phyloP scores from a whole-genome alignment of 495 filamentous ascomycete genomes.

The Trichoderma gamsii region DNA sequence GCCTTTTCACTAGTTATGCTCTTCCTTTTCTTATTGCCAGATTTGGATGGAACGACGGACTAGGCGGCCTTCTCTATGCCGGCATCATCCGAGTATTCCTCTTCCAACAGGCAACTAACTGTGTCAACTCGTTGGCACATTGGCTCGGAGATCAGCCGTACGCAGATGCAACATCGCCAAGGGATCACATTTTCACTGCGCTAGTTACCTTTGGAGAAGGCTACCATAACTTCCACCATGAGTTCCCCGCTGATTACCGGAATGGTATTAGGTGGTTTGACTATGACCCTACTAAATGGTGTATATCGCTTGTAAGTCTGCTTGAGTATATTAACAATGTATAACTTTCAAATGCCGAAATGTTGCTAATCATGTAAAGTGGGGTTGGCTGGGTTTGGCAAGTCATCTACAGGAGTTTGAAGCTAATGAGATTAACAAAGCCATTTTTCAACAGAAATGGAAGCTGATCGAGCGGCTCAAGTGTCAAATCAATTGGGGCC shows the following conservation, averaged over 20 bases:
- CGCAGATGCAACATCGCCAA: constrained; percentile 95
- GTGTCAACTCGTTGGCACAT: constrained; percentile 96
- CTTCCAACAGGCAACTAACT: constrained; percentile 98
- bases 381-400: constrained; percentile 90
- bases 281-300: constrained; percentile 98
- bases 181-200: constrained; percentile 93
- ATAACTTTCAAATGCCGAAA: not conserved
- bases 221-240: constrained; percentile 99
- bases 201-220: constrained; percentile 93
- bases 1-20: constrained; percentile 77
- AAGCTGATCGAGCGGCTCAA: constrained; percentile 99
- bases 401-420: constrained; percentile 96
- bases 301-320: not conserved
- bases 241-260: constrained; percentile 99
- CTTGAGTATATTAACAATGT: not conserved
- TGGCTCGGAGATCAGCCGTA: constrained; percentile 99
- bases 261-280: constrained; percentile 98
- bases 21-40: constrained; percentile 79
- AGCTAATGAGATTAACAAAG: constrained; percentile 97
- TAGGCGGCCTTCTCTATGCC: constrained; percentile 87
- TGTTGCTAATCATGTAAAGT: constrained; percentile 61
- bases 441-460: constrained; percentile 89
- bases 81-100: constrained; percentile 96
- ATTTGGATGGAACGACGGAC: constrained; percentile 83
- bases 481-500: constrained; percentile 85